Evolutionary conservation across 2,329 filamentous ascomycete genomes (phyloP).

Genomic region (Trichocomaceae sp.): DNA sequence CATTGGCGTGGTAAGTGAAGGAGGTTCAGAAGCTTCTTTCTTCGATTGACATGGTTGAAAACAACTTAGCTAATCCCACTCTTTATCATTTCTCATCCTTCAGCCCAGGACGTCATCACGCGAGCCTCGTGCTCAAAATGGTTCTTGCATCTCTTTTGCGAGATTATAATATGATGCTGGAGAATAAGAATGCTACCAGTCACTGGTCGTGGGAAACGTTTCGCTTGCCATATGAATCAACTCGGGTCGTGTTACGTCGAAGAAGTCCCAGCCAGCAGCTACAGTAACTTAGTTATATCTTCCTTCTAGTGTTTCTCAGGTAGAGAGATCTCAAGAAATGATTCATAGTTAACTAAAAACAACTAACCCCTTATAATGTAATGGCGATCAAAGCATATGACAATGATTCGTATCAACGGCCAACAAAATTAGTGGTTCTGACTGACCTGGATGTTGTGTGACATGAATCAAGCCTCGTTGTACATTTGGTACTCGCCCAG

Average conservation of each 20-base stretch:
- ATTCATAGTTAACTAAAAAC: no score
- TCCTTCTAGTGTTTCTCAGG: no score
- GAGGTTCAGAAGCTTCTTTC: neutral
- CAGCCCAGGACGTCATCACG: neutral
- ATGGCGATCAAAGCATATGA: no score
- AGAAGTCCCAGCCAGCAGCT: no score
- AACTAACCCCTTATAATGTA: no score
- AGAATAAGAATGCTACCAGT: neutral
- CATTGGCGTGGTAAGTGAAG: neutral
- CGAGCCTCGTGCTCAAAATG: neutral
- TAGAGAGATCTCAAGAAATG: no score
- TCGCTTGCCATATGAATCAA: constrained; percentile 2
- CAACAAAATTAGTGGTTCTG: no score
- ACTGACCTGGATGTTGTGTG: no score
- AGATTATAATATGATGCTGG: neutral
- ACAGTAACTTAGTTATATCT: no score
- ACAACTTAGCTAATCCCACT: neutral
- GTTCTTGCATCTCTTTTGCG: neutral
- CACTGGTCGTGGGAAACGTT: neutral
- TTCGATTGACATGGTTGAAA: neutral
- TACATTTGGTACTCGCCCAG: no score
- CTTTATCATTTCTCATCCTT: neutral
- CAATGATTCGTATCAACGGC: no score
- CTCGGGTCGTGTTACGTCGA: neutral
- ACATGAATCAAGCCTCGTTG: no score